These are phyloP conservation scores for Circinella minor DNA, from an alignment of 371 early-diverging fungal species.

Conservation along the genomic window DNA sequence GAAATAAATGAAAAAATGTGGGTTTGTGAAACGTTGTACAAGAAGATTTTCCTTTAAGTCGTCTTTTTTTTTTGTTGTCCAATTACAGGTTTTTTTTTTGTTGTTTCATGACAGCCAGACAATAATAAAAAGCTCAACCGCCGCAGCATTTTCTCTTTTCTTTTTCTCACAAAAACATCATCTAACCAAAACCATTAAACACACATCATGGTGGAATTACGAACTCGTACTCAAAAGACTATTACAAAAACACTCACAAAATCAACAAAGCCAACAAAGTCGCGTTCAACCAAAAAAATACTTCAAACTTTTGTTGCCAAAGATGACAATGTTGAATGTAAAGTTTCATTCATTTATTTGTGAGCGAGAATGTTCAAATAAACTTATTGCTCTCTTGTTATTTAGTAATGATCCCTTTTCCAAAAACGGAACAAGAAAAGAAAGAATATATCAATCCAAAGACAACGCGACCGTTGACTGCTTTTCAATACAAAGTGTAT, in stretches of 20 bases:
- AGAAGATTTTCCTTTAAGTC: too few species aligned
- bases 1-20: too few species aligned
- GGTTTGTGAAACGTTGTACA: background rate
- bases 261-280: background rate
- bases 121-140: background rate
- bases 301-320: conserved; percentile 23
- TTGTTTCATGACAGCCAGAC: background rate
- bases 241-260: background rate
- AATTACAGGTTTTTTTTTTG: too few species aligned
- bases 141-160: background rate
- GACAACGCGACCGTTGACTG: conserved; percentile 63
- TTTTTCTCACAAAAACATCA: background rate
- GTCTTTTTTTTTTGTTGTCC: too few species aligned
- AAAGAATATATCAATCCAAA: conserved; percentile 53
- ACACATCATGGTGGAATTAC: conserved; percentile 7
- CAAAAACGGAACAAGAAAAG: conserved; percentile 45
- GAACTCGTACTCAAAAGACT: conserved; percentile 5
- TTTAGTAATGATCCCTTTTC: conserved; percentile 44
- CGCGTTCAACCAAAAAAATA: conserved; percentile 1
- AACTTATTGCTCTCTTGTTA: background rate
- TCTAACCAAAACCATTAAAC: background rate
- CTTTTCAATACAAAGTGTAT: conserved; percentile 77
- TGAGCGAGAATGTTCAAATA: background rate
- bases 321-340: conserved; percentile 35
- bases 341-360: background rate